Evolutionary conservation across 2,329 filamentous ascomycete species (phyloP), one percentile per base, ranked within the genome.

Genomic region (Sarocladium brachiariae): DNA sequence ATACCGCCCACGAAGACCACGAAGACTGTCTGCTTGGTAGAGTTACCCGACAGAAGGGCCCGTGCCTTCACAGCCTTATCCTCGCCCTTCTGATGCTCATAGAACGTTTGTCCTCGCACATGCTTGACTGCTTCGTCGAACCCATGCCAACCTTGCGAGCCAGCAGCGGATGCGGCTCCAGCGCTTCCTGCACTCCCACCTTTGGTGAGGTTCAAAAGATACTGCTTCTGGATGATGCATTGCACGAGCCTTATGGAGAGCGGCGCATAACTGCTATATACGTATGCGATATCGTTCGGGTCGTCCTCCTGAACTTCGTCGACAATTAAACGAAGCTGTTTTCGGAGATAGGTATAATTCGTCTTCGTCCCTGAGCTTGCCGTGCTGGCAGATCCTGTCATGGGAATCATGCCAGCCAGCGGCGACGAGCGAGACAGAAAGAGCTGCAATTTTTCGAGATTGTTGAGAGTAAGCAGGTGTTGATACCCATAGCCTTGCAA

Each of bases 1-100:
- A 99, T 87, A 2, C 93, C 95, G n/a, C 93, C 93, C 16, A 99
- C 73, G 68, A 97, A 97, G 58, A 97, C 95, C n/a, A 99, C 84
- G 62, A 96, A 88, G 1, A 95, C 86, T 0, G 87, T 92, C 73
- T 96, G 95, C 65, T 83, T 84, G 48, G 81, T 81, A 14, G 80
- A 79, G 2, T 88, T 88, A 1, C 90, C 89, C 43, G 89, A 88
- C 34, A 99, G 73, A 23, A 95, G 79, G 53, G 89, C 85, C 51
- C 90, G 78, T 14, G 92, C 92, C 60, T 92, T 91, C 27, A 92
- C 83, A 1, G 91, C 90, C 65, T 93, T 95, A 62, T 96, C 91
- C 61, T 95, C 89, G 2, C 91, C 91, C 60, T 89, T 92, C 63
- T 99, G 93, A 37, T 87, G 76, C 61, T 96, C 86, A 62, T 96